A percentile compares a stretch with the other conserved stretches of the same genome.
Evolutionary conservation across 495 filamentous ascomycete genomes (phyloP).

Genomic region (Staphylotrichum tortipilum): DNA sequence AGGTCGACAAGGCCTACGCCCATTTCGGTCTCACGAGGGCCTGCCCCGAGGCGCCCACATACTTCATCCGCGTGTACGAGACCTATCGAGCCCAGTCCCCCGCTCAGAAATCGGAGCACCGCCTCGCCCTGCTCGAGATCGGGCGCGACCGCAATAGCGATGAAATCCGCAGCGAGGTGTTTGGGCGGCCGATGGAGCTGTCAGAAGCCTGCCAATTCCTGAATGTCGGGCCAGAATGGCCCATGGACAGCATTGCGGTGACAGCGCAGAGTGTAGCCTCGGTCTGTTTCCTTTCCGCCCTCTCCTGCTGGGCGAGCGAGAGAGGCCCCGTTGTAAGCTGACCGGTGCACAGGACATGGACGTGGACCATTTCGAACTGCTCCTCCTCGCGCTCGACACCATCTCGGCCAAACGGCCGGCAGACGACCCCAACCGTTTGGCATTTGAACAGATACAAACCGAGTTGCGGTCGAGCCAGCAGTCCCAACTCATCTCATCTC

Average conservation of each 20-base stretch:
- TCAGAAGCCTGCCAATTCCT: slow-evolving; percentile 17
- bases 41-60: neutral
- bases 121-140: slow-evolving; percentile 18
- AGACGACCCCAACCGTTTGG: slow-evolving; percentile 8
- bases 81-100: slow-evolving; percentile 16
- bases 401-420: neutral
- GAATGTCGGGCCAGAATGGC: slow-evolving; percentile 4
- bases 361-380: slow-evolving; percentile 1
- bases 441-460: slow-evolving; percentile 9
- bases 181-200: slow-evolving; percentile 5
- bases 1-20: slow-evolving; percentile 12
- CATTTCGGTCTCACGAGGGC: slow-evolving; percentile 14
- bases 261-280: slow-evolving; percentile 7
- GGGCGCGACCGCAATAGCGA: slow-evolving; percentile 12
- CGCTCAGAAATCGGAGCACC: slow-evolving; percentile 14
- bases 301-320: no score
- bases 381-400: slow-evolving; percentile 15
- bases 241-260: slow-evolving; percentile 16
- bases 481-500: neutral
- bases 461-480: slow-evolving; percentile 6
- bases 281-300: neutral
- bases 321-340: no score
- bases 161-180: slow-evolving; percentile 14
- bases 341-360: slow-evolving; percentile 8
- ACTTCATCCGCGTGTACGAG: slow-evolving; percentile 18